A percentile compares a stretch with the other conserved stretches of the same genome.
Evolutionary conservation across 2,329 filamentous ascomycete species (phyloP).

Genomic region (Cladosporium sp.): DNA sequence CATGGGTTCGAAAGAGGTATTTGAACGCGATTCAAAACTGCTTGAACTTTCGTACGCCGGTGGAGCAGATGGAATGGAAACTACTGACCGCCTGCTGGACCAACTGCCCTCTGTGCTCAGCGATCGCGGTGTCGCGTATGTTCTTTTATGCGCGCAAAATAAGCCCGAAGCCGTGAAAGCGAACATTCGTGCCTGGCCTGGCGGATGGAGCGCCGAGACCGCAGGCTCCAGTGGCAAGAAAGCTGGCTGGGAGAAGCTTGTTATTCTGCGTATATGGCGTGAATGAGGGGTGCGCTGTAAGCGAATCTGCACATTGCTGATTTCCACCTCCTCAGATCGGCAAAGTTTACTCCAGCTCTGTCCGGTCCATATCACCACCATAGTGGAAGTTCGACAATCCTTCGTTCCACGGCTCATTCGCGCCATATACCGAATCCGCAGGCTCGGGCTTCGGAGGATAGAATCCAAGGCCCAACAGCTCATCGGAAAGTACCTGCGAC

Average conservation of each 20-base stretch:
- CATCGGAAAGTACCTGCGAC: constrained; percentile 21
- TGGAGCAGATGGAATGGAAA: constrained; percentile 88
- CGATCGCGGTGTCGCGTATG: constrained; percentile 73
- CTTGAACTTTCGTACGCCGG: constrained; percentile 85
- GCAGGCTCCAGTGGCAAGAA: constrained; percentile 80
- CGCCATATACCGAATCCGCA: constrained; percentile 23
- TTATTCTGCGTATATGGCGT: constrained; percentile 82
- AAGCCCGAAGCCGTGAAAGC: constrained; percentile 70
- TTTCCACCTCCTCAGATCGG: not conserved
- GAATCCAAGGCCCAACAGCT: constrained; percentile 16
- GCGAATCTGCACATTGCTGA: no score
- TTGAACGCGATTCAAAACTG: constrained; percentile 77
- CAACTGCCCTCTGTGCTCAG: constrained; percentile 62
- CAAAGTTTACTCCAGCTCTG: constrained; percentile 22
- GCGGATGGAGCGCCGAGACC: constrained; percentile 68
- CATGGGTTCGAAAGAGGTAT: constrained; percentile 36
- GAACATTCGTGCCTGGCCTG: constrained; percentile 55
- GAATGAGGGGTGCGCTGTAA: not conserved
- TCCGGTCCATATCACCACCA: constrained; percentile 22
- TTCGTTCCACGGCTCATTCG: constrained; percentile 31
- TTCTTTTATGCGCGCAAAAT: constrained; percentile 88
- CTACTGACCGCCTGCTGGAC: constrained; percentile 73
- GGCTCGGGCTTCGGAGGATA: constrained; percentile 16
- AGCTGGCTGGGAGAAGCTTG: constrained; percentile 91
- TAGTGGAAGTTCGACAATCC: constrained; percentile 31